phyloP scores from a whole-genome alignment of 2,329 filamentous ascomycete species.

The Coniochaeta sp. region DNA sequence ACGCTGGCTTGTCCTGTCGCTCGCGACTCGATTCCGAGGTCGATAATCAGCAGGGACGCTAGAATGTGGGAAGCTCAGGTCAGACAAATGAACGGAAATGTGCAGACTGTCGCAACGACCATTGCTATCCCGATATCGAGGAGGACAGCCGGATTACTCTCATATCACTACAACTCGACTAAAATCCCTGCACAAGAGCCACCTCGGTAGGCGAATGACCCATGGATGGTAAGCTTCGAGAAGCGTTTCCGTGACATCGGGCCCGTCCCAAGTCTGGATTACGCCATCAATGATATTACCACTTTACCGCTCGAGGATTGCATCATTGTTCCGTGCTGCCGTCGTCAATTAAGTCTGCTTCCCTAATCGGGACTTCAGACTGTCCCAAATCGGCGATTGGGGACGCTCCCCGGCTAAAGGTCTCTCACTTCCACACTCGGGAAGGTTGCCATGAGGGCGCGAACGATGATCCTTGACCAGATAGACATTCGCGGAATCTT shows the following conservation, averaged over 20 bases:
- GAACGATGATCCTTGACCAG: not conserved
- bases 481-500: not conserved
- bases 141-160: not conserved
- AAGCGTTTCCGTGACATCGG: not conserved
- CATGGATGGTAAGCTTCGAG: not conserved
- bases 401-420: not conserved
- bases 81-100: not conserved
- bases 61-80: too few relatives aligned
- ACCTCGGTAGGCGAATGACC: not conserved
- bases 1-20: not conserved
- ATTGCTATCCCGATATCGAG: not conserved
- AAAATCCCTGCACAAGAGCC: not conserved
- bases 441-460: not conserved
- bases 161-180: not conserved
- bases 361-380: not conserved
- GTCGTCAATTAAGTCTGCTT: not conserved
- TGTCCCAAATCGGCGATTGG: not conserved
- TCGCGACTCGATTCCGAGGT: not conserved
- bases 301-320: not conserved
- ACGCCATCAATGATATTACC: not conserved
- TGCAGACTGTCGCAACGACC: not conserved
- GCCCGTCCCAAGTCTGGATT: not conserved
- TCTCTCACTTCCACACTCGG: not conserved
- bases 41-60: not conserved
- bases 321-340: not conserved